Evolutionary conservation across 257 asterid genomes (phyloP).

Genomic region (Nyctanthes arbortristis): DNA sequence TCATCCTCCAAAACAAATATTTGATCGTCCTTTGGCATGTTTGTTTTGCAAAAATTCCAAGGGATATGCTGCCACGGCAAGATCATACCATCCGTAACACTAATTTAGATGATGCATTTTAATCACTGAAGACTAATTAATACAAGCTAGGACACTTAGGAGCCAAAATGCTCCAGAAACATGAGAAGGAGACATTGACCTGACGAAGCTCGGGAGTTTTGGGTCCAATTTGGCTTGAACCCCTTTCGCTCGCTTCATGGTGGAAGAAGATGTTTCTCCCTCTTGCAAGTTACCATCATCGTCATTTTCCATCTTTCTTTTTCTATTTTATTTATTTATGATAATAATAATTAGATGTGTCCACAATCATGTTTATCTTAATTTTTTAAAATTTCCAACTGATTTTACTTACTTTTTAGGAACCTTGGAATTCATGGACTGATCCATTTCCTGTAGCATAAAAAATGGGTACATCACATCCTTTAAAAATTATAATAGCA

Average conservation of each 20-base stretch:
- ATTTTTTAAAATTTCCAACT: background rate
- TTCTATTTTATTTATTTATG: background rate
- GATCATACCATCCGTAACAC: too few relatives aligned
- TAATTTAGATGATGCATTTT: background rate
- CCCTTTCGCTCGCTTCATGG: slow-evolving; percentile 50
- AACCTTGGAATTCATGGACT: background rate
- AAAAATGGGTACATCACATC: background rate
- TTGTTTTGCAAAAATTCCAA: slow-evolving; percentile 40
- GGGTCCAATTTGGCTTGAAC: slow-evolving; percentile 45
- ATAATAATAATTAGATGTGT: background rate
- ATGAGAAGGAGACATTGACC: slow-evolving; percentile 70
- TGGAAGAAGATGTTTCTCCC: slow-evolving; percentile 8
- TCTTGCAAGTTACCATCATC: background rate
- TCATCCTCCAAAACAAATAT: slow-evolving; percentile 47
- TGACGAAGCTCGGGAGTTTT: slow-evolving; percentile 53
- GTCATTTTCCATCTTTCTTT: background rate
- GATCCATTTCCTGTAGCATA: slow-evolving; percentile 10
- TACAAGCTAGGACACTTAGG: slow-evolving; percentile 38
- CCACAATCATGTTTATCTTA: background rate
- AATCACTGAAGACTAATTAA: background rate
- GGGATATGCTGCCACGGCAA: background rate
- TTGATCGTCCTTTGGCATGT: slow-evolving; percentile 45
- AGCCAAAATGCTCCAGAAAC: slow-evolving; percentile 76
- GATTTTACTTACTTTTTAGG: slow-evolving; percentile 13
- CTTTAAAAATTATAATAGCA: background rate